Evolutionary conservation across 768 basidiomycete species (phyloP).

Genomic region (Lyophyllum atratum): DNA sequence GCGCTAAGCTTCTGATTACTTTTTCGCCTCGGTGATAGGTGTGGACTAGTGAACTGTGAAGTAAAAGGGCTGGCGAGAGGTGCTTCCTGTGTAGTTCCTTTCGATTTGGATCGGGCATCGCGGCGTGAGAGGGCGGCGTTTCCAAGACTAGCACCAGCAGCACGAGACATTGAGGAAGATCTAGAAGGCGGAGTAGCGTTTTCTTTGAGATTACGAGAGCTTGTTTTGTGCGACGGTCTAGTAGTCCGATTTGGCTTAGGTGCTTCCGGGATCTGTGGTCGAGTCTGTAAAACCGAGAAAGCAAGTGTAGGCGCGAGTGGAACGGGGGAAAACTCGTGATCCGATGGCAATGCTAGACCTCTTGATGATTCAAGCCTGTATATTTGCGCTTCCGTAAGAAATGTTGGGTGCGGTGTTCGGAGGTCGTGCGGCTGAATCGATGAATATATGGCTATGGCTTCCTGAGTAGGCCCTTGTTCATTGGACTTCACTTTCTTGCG

Average conservation of each 20-base stretch:
- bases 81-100: background rate
- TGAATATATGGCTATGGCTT: background rate
- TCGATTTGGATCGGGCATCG: constrained; percentile 1
- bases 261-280: background rate
- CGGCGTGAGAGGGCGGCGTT: background rate
- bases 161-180: background rate
- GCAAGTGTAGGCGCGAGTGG: constrained; percentile 5
- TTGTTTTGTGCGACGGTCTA: constrained; percentile 10
- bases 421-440: constrained; percentile 2
- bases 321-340: constrained; percentile 18
- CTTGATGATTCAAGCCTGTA: constrained; percentile 17
- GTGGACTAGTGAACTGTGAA: constrained; percentile 19
- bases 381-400: constrained; percentile 15
- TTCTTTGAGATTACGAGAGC: constrained; percentile 25
- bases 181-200: constrained; percentile 8
- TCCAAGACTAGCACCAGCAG: background rate
- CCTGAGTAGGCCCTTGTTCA: background rate
- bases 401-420: constrained; percentile 19
- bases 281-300: background rate
- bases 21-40: background rate
- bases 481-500: constrained; percentile 14
- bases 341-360: constrained; percentile 4
- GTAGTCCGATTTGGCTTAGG: background rate
- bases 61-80: constrained; percentile 25
- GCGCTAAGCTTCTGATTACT: background rate